Conservation (phyloP, 352 stramenopile species). For the Phytophthora sp. region DNA sequence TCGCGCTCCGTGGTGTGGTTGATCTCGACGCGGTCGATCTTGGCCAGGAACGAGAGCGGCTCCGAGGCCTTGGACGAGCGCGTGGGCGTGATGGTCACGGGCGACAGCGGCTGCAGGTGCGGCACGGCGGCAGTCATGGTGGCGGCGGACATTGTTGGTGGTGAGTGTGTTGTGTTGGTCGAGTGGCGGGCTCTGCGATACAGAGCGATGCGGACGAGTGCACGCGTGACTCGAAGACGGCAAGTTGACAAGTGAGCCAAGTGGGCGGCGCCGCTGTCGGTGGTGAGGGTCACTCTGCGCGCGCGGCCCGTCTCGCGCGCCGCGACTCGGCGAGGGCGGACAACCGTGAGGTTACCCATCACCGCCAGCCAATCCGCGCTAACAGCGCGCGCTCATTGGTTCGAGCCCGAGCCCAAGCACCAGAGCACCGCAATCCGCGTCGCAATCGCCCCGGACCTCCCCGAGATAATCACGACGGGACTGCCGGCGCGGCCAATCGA, state of each 20-base stretch:
- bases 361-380: conserved; percentile 17
- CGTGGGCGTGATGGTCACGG: conserved; percentile 32
- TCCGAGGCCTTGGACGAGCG: conserved; percentile 30
- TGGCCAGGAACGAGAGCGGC: conserved; percentile 35
- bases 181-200: too few relatives aligned
- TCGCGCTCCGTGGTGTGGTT: conserved; percentile 37
- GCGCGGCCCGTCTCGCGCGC: not conserved
- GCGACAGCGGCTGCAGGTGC: conserved; percentile 26
- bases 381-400: conserved; percentile 8
- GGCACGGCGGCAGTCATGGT: conserved; percentile 23
- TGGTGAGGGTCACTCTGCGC: not conserved
- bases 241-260: conserved; percentile 41
- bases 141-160: not conserved
- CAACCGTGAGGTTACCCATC: conserved; percentile 28
- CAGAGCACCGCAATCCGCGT: conserved; percentile 4
- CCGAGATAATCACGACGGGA: conserved; percentile 2
- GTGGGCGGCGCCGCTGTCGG: conserved; percentile 3
- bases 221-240: conserved; percentile 12
- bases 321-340: conserved; percentile 6
- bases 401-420: too few relatives aligned
- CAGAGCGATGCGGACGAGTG: conserved; percentile 1
- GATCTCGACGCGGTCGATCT: conserved; percentile 58
- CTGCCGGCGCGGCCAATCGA: too few relatives aligned
- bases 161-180: not conserved
- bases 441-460: not conserved